Conservation (phyloP, 108 stramenopile species). For the Mayamaea pseudoterrestris region DNA sequence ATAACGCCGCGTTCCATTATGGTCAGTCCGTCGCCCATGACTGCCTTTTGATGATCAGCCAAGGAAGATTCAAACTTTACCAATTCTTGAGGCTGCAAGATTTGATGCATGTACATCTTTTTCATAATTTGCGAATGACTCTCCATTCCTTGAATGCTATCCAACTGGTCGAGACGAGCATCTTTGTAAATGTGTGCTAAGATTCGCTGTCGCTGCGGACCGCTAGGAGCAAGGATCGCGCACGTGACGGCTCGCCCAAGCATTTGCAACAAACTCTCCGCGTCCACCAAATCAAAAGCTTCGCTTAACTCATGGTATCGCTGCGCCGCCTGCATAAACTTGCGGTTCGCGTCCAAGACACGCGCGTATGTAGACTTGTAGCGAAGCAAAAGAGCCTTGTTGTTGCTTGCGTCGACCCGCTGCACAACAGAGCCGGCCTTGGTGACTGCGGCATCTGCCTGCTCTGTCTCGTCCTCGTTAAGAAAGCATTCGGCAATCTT, state of each 20-base stretch:
- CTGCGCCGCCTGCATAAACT: slow-evolving; percentile 85
- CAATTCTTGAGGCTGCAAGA: slow-evolving; percentile 75
- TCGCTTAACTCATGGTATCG: slow-evolving; percentile 89
- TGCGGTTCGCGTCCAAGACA: slow-evolving; percentile 89
- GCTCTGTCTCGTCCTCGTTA: slow-evolving; percentile 67
- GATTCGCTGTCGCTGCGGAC: slow-evolving; percentile 65
- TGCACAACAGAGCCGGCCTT: slow-evolving; percentile 57
- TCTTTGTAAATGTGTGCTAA: slow-evolving; percentile 63
- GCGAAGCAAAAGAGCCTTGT: slow-evolving; percentile 59
- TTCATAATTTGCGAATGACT: slow-evolving; percentile 58
- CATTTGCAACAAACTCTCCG: slow-evolving; percentile 77
- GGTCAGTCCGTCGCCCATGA: slow-evolving; percentile 90
- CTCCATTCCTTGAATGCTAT: slow-evolving; percentile 45
- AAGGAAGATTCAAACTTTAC: slow-evolving; percentile 71
- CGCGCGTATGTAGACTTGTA: slow-evolving; percentile 91
- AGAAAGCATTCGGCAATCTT: slow-evolving; percentile 86
- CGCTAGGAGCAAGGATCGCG: slow-evolving; percentile 74
- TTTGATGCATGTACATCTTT: slow-evolving; percentile 85
- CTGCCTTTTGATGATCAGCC: slow-evolving; percentile 80
- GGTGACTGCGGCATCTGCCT: slow-evolving; percentile 66
- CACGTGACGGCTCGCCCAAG: slow-evolving; percentile 85
- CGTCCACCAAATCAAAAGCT: slow-evolving; percentile 54
- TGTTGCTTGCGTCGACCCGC: slow-evolving; percentile 29
- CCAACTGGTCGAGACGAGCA: slow-evolving; percentile 56
- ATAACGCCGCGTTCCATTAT: slow-evolving; percentile 89